A percentile compares a stretch with the other conserved stretches of the same genome.
These are phyloP conservation scores for Rhodomyrtus tomentosa DNA, from an alignment of 345 rosid species.

Conservation along the genomic window DNA sequence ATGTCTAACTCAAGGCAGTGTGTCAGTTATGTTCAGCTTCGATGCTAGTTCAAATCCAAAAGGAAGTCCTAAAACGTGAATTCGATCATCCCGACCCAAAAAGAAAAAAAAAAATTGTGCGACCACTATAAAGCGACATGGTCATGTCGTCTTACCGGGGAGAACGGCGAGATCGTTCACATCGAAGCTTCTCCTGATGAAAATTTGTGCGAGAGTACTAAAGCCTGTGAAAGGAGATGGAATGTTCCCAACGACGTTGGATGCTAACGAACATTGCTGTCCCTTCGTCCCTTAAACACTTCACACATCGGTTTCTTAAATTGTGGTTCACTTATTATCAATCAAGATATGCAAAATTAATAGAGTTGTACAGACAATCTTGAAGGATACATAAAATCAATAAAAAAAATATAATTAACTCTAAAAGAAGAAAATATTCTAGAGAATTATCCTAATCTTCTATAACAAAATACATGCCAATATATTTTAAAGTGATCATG, in stretches of 20 bases:
- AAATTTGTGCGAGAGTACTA: slow-evolving; percentile 11
- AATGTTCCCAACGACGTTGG: neutral
- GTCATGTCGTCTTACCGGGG: neutral
- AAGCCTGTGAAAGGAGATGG: slow-evolving; percentile 25
- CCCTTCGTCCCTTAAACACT: neutral
- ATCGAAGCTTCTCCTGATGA: neutral
- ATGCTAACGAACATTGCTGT: neutral
- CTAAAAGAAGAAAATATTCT: too few species aligned
- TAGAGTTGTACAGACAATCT: too few species aligned
- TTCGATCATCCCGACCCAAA: too few species aligned
- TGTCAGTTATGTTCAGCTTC: neutral
- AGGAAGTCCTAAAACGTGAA: neutral
- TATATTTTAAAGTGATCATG: too few species aligned
- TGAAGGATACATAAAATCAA: too few species aligned
- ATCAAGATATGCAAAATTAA: too few species aligned
- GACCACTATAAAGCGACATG: too few species aligned
- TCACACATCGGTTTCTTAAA: neutral
- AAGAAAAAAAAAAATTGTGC: neutral
- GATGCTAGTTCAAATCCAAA: neutral
- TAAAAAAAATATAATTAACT: too few species aligned
- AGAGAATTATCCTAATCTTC: too few species aligned
- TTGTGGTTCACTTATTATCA: too few species aligned
- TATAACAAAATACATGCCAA: too few species aligned
- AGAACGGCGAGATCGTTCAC: neutral
- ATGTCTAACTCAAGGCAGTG: neutral